These are phyloP conservation scores for Leptodontidium sp. DNA, from an alignment of 2,329 filamentous ascomycete species.

Conservation along the genomic window DNA sequence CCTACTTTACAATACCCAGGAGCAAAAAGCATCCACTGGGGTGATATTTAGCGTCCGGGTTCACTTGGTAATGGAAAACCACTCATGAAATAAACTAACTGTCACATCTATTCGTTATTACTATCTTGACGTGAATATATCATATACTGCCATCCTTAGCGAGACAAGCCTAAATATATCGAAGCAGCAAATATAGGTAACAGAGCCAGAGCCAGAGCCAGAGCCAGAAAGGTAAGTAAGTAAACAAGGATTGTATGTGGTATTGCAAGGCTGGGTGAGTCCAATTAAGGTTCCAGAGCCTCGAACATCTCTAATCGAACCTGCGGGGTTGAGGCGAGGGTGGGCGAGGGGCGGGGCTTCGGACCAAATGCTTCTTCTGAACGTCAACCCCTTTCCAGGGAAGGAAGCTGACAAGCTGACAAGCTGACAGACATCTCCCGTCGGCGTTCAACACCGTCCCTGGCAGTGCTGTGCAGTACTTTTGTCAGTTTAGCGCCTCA, in stretches of 20 bases:
- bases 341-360: neutral
- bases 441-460: neutral
- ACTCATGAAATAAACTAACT: neutral
- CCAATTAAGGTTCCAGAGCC: conserved; percentile 5
- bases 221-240: too few species aligned
- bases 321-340: conserved; percentile 1
- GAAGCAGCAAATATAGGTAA: too few species aligned
- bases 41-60: conserved; percentile 3
- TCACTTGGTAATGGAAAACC: conserved; percentile 8
- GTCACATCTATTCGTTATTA: too few species aligned
- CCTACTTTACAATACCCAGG: conserved; percentile 10
- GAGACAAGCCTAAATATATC: too few species aligned
- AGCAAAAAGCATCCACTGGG: conserved; percentile 4
- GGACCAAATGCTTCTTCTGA: conserved; percentile 8
- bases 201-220: too few species aligned
- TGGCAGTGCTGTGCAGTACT: neutral
- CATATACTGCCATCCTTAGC: too few species aligned
- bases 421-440: neutral
- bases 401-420: too few species aligned
- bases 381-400: neutral
- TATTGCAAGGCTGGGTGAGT: neutral
- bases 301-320: neutral
- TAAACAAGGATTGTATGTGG: too few species aligned
- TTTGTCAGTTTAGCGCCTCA: too few species aligned
- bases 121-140: too few species aligned